Evolutionary conservation across 768 basidiomycete genomes (phyloP).

Genomic region (Russula brevipes): DNA sequence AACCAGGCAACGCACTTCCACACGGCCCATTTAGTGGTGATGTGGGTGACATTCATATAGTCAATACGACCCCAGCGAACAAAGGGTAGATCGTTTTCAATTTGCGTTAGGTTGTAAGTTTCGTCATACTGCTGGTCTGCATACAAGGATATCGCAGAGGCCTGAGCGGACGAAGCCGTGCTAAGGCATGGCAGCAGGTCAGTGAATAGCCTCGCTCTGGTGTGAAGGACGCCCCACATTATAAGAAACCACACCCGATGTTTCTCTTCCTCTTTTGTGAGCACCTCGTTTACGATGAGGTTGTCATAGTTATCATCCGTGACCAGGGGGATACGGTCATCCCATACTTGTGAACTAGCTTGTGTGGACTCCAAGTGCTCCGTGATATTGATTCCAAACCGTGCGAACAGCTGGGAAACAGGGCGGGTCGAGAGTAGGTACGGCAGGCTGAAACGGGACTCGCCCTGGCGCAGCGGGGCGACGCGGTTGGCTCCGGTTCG

Average conservation of each 20-base stretch:
- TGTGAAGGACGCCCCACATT: conserved; percentile 47
- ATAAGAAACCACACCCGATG: conserved; percentile 73
- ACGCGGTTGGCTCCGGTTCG: conserved; percentile 6
- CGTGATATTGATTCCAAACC: conserved; percentile 67
- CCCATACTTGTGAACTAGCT: conserved; percentile 48
- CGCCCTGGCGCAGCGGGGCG: conserved; percentile 1
- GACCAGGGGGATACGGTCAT: conserved; percentile 68
- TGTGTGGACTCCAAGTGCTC: conserved; percentile 41
- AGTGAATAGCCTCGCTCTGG: neutral
- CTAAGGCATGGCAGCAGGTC: conserved; percentile 32
- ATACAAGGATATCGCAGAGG: conserved; percentile 62
- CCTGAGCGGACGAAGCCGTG: conserved; percentile 51
- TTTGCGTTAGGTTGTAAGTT: conserved; percentile 58
- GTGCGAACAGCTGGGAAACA: conserved; percentile 47
- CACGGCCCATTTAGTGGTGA: conserved; percentile 82
- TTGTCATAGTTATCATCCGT: conserved; percentile 78
- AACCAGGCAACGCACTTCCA: conserved; percentile 59
- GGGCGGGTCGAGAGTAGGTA: conserved; percentile 49
- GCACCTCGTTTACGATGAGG: conserved; percentile 61
- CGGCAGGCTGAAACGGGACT: conserved; percentile 26
- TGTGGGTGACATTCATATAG: conserved; percentile 74
- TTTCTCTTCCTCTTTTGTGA: conserved; percentile 56
- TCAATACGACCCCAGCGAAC: conserved; percentile 84
- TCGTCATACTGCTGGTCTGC: conserved; percentile 72
- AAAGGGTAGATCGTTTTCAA: conserved; percentile 58